These are phyloP conservation scores for Noccaea caerulescens DNA, from an alignment of 345 rosid species.

Conservation along the genomic window DNA sequence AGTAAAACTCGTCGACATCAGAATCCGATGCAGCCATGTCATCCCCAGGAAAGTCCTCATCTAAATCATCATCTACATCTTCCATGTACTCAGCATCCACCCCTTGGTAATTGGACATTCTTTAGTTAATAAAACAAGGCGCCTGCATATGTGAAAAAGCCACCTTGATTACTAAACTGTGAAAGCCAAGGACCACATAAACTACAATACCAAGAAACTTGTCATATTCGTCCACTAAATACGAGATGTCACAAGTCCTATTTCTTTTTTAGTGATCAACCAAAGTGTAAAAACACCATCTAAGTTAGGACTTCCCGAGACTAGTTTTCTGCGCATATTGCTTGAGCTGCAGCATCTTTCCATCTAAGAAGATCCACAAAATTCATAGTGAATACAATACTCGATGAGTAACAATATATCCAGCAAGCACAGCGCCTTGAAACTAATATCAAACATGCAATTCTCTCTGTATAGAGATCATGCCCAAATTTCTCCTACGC, in stretches of 20 bases:
- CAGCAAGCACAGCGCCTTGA: not conserved
- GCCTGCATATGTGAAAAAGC: conserved; percentile 37
- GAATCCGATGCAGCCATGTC: conserved; percentile 62
- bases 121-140: not conserved
- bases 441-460: conserved; percentile 4
- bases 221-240: not conserved
- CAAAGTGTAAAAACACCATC: too few species aligned
- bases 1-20: conserved; percentile 68
- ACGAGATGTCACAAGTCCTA: too few species aligned
- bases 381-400: too few species aligned
- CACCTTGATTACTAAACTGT: conserved; percentile 1
- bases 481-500: too few species aligned
- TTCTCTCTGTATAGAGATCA: too few species aligned
- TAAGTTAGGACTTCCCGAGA: too few species aligned
- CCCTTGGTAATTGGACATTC: conserved; percentile 67
- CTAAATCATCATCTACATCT: conserved; percentile 52
- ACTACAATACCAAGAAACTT: not conserved
- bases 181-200: conserved; percentile 9
- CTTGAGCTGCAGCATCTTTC: too few species aligned
- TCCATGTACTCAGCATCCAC: conserved; percentile 70
- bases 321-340: too few species aligned
- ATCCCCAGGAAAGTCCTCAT: conserved; percentile 54
- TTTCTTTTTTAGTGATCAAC: not conserved
- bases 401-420: not conserved
- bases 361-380: too few species aligned